Percentiles rank a stretch among this genome's conserved stretches.
Conservation (phyloP, 345 rosid genomes). For the Carallia brachiata region DNA sequence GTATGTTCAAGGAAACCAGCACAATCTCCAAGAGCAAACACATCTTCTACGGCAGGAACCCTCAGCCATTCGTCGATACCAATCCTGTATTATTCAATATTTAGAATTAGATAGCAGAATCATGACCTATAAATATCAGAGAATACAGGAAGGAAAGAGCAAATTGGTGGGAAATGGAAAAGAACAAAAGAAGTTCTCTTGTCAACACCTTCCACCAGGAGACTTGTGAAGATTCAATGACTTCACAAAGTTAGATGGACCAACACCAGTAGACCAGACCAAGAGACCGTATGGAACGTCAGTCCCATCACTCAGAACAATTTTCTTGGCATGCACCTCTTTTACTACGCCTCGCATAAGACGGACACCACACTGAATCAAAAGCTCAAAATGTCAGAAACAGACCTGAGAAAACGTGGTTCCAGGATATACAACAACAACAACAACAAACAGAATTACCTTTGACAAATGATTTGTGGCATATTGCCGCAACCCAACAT, state of each 20-base stretch:
- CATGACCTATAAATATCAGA: background rate
- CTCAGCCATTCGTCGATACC: conserved; percentile 65
- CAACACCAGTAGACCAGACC: conserved; percentile 97
- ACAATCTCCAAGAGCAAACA: conserved; percentile 68
- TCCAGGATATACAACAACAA: background rate
- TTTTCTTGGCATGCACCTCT: conserved; percentile 50
- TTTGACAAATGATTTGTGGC: conserved; percentile 62
- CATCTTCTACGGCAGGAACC: conserved; percentile 60
- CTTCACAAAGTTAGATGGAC: conserved; percentile 63
- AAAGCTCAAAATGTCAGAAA: conserved; percentile 14
- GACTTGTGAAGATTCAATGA: conserved; percentile 55
- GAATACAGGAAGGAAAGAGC: background rate
- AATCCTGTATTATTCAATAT: conserved; percentile 36
- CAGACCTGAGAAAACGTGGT: background rate
- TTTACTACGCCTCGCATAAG: conserved; percentile 56
- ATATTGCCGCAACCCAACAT: conserved; percentile 58
- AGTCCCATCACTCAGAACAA: conserved; percentile 56
- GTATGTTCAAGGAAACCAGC: conserved; percentile 75
- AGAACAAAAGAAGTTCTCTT: background rate
- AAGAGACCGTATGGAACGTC: conserved; percentile 77
- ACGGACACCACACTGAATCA: conserved; percentile 45
- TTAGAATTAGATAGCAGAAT: background rate
- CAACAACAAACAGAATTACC: conserved; percentile 31
- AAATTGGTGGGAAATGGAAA: background rate
- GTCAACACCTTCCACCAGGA: conserved; percentile 61